Evolutionary conservation across 192 early-diverging fungal species (phyloP).

Genomic region (Jimgerdemannia lactiflua): DNA sequence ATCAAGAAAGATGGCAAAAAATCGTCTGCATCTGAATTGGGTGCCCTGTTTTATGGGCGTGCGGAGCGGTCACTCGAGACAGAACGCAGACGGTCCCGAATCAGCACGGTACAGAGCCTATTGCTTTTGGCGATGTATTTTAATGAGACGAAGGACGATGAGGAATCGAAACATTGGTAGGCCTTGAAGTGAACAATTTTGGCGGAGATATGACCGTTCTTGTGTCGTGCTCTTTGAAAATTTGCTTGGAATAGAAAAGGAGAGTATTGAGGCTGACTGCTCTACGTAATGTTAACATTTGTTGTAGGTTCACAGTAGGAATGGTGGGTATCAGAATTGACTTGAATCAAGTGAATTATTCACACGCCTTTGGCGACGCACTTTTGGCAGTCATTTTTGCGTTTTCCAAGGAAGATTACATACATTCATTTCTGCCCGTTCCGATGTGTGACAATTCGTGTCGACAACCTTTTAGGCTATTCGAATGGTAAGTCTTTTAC

Average conservation of each 20-base stretch:
- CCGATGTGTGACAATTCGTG: constrained; percentile 32
- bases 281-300: not conserved
- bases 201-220: constrained; percentile 43
- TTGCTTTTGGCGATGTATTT: constrained; percentile 59
- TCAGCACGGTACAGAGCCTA: constrained; percentile 62
- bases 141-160: constrained; percentile 6
- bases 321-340: not conserved
- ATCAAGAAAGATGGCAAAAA: constrained; percentile 22
- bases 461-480: constrained; percentile 63
- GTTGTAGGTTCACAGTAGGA: not conserved
- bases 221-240: too few relatives aligned
- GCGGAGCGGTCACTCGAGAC: constrained; percentile 31
- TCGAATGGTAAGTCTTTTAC: constrained; percentile 41
- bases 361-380: too few relatives aligned
- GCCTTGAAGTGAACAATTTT: not conserved
- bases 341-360: not conserved
- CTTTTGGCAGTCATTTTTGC: too few relatives aligned
- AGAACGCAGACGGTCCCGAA: constrained; percentile 50
- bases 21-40: not conserved
- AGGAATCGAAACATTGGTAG: constrained; percentile 24
- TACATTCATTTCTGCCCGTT: too few relatives aligned
- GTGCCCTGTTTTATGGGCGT: constrained; percentile 44
- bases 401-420: too few relatives aligned
- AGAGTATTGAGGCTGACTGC: too few relatives aligned
- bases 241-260: too few relatives aligned